Conservation (phyloP, 495 filamentous ascomycete genomes). For the Coniosporium apollinis region DNA sequence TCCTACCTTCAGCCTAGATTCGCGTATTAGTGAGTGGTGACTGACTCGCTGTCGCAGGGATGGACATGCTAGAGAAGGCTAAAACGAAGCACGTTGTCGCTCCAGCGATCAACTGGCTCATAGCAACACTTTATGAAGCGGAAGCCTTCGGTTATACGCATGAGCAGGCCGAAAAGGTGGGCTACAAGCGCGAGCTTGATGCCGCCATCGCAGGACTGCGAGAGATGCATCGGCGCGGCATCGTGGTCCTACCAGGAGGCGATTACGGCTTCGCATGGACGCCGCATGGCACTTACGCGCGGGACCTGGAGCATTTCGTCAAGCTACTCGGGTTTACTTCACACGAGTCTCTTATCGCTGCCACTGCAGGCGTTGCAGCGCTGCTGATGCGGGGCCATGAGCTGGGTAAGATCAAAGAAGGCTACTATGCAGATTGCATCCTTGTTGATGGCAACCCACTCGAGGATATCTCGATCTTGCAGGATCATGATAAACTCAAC, state of each 20-base stretch:
- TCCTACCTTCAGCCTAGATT: too few species aligned
- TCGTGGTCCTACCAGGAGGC: conserved; percentile 31
- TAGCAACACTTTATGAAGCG: conserved; percentile 28
- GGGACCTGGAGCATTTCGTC: conserved; percentile 33
- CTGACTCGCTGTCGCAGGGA: too few species aligned
- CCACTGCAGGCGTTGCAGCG: conserved; percentile 31
- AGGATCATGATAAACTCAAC: conserved; percentile 31
- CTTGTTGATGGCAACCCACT: conserved; percentile 34
- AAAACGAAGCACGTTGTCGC: conserved; percentile 30
- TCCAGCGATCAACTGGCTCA: conserved; percentile 31
- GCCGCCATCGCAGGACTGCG: conserved; percentile 24
- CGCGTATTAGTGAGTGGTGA: too few species aligned
- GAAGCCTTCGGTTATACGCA: conserved; percentile 29
- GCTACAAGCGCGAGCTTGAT: conserved; percentile 30
- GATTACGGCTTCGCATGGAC: conserved; percentile 39
- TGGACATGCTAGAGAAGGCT: conserved; percentile 31
- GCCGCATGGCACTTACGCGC: conserved; percentile 34
- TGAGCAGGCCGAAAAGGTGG: conserved; percentile 29
- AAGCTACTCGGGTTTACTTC: conserved; percentile 35
- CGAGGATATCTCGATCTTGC: conserved; percentile 28
- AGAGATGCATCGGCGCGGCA: conserved; percentile 33
- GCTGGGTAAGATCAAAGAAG: conserved; percentile 31
- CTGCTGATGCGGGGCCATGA: conserved; percentile 34
- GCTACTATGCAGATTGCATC: conserved; percentile 32
- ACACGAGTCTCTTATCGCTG: conserved; percentile 30